Percentiles rank a stretch among this genome's conserved stretches.
phyloP scores from a whole-genome alignment of 1,139 yeast species.

The Geotrichum phurueaensis region DNA sequence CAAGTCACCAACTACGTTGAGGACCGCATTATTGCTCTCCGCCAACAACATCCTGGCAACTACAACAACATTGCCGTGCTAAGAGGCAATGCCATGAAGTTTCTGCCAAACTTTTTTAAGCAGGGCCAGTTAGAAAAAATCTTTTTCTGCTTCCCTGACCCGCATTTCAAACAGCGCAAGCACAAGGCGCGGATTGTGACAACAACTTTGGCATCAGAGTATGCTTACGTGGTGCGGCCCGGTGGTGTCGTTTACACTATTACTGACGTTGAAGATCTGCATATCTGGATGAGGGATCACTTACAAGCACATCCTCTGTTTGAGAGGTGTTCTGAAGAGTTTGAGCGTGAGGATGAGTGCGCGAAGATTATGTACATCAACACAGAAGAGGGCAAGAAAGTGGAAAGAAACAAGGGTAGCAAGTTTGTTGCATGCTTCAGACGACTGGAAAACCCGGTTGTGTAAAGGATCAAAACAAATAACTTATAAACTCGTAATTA shows the following conservation, averaged over 20 bases:
- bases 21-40: constrained; percentile 84
- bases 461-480: neutral
- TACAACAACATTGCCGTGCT: constrained; percentile 84
- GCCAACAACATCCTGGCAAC: constrained; percentile 43
- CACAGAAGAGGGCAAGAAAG: constrained; percentile 98
- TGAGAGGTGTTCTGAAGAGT: constrained; percentile 68
- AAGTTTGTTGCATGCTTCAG: constrained; percentile 86
- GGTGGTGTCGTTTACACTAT: constrained; percentile 90
- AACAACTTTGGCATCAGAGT: constrained; percentile 78
- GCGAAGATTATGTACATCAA: constrained; percentile 81
- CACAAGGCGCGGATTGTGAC: constrained; percentile 96
- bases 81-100: constrained; percentile 96
- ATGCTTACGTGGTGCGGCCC: constrained; percentile 81
- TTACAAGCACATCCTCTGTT: constrained; percentile 86
- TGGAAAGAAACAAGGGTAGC: constrained; percentile 77
- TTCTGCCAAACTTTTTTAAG: constrained; percentile 84
- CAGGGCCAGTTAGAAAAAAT: constrained; percentile 72
- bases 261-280: constrained; percentile 91
- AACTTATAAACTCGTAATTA: neutral
- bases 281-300: constrained; percentile 94
- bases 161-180: constrained; percentile 94
- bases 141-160: constrained; percentile 98
- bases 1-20: constrained; percentile 97
- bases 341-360: constrained; percentile 76
- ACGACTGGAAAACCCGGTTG: constrained; percentile 12